Conservation (phyloP, 441 rosid species). For the Macaranga tanarius region DNA sequence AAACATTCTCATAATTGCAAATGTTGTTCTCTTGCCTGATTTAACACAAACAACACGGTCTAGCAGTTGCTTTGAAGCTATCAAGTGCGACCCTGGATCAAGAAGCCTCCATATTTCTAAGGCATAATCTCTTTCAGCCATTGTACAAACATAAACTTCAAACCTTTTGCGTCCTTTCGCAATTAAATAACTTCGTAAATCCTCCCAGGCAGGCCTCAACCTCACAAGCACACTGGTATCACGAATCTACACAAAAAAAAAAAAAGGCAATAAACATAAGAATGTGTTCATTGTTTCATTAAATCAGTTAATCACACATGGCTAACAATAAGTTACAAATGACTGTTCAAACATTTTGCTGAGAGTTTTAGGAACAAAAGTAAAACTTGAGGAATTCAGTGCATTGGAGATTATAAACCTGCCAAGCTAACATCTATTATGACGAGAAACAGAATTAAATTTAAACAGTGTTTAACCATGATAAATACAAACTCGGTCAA, state of each 20-base stretch:
- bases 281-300: background rate
- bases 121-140: conserved; percentile 99
- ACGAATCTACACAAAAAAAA: conserved; percentile 57
- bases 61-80: conserved; percentile 65
- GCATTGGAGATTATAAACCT: background rate
- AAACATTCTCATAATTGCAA: background rate
- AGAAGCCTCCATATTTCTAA: conserved; percentile 98
- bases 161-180: conserved; percentile 89
- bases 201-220: conserved; percentile 96
- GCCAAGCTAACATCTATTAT: background rate
- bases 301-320: background rate
- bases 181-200: conserved; percentile 77
- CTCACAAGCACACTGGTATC: conserved; percentile 98
- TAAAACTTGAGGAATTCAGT: background rate
- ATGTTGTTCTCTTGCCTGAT: conserved; percentile 56
- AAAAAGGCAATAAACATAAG: conserved; percentile 19
- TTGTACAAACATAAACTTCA: conserved; percentile 96
- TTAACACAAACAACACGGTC: conserved; percentile 93
- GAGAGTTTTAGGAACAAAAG: background rate
- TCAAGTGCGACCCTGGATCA: conserved; percentile 84
- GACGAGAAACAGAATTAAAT: background rate
- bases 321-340: background rate
- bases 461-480: background rate
- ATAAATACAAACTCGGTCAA: background rate
- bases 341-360: background rate